Evolutionary conservation across 345 rosid species (phyloP).

Genomic region (Citrus medica): DNA sequence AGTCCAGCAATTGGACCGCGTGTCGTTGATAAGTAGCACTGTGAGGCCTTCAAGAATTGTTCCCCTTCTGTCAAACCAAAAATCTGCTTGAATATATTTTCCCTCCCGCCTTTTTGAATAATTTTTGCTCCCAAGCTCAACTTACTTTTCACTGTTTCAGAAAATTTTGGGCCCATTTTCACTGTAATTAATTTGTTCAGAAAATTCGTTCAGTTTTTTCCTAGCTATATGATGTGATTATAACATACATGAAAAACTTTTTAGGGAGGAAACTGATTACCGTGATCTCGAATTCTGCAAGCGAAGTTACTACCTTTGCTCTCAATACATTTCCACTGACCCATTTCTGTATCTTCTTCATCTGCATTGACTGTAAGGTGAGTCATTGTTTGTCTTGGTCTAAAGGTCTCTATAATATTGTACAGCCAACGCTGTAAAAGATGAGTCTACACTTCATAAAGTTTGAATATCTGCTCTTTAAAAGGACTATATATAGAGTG

Average conservation of each 20-base stretch:
- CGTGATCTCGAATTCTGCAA: conserved; percentile 32
- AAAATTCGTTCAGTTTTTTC: neutral
- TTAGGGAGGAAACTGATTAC: conserved; percentile 5
- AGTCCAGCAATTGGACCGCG: conserved; percentile 48
- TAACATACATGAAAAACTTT: neutral
- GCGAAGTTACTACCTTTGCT: conserved; percentile 24
- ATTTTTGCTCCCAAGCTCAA: conserved; percentile 39
- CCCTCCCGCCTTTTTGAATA: conserved; percentile 35
- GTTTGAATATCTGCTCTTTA: no score
- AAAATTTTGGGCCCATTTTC: conserved; percentile 25
- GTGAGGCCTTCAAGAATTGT: conserved; percentile 44
- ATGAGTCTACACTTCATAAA: neutral
- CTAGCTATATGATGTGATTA: neutral
- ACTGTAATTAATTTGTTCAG: conserved; percentile 19
- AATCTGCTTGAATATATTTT: conserved; percentile 37
- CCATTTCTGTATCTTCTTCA: conserved; percentile 10
- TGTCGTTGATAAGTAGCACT: conserved; percentile 43
- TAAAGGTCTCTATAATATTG: no score
- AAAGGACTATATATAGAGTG: no score
- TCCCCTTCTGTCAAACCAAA: conserved; percentile 35
- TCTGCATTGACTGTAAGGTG: neutral
- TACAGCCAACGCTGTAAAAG: neutral
- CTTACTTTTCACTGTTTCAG: conserved; percentile 42
- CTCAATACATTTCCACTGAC: conserved; percentile 2
- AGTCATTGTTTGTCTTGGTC: neutral